Conservation (phyloP, 345 rosid species). For the Rhizophora apiculata region DNA sequence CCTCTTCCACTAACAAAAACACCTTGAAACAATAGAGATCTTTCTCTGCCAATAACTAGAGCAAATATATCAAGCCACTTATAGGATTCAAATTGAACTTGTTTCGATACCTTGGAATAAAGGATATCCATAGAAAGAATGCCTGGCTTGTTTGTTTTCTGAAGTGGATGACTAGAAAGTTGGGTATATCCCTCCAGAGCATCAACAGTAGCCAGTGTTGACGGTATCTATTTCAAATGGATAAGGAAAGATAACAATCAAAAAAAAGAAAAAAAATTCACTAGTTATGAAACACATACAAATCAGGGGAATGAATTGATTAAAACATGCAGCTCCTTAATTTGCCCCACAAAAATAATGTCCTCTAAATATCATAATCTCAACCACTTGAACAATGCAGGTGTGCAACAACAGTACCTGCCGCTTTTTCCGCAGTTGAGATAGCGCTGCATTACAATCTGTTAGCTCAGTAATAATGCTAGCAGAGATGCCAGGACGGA, state of each 20-base stretch:
- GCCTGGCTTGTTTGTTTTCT: constrained; percentile 81
- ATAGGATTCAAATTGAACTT: neutral
- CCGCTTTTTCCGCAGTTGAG: constrained; percentile 82
- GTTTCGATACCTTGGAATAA: constrained; percentile 57
- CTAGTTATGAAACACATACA: neutral
- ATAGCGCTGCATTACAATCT: constrained; percentile 83
- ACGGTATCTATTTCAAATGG: constrained; percentile 45
- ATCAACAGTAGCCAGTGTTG: constrained; percentile 65
- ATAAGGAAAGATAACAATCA: neutral
- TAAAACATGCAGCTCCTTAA: neutral
- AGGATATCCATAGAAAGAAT: constrained; percentile 68
- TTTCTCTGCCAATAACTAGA: neutral
- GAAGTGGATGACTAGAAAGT: constrained; percentile 94
- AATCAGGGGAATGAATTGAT: neutral
- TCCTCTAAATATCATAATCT: neutral
- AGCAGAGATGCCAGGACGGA: constrained; percentile 71
- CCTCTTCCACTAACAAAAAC: too few relatives aligned
- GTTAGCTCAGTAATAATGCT: constrained; percentile 63
- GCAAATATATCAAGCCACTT: neutral
- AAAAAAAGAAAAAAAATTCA: neutral
- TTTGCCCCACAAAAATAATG: neutral
- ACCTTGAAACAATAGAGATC: too few relatives aligned
- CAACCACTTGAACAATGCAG: neutral
- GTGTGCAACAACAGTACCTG: constrained; percentile 17
- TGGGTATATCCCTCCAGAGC: constrained; percentile 83